These are phyloP conservation scores for Calonectria hawksworthii DNA, from an alignment of 2,329 filamentous ascomycete genomes.

Conservation along the genomic window DNA sequence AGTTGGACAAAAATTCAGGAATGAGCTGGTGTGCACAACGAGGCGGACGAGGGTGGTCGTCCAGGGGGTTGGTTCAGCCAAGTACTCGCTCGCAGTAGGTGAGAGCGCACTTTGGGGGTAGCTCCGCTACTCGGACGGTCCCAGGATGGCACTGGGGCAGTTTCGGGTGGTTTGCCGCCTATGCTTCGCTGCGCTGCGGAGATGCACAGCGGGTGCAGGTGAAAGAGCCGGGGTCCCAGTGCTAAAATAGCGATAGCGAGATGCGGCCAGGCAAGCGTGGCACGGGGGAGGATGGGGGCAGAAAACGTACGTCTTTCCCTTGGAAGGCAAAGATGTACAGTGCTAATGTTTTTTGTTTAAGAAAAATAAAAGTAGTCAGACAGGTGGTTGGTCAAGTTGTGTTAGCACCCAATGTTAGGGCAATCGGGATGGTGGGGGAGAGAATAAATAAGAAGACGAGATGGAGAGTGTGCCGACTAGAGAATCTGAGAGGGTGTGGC, in stretches of 20 bases:
- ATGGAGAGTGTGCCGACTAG: not conserved
- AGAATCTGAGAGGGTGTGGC: not conserved
- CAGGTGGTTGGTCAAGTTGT: not conserved
- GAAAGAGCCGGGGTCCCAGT: not conserved
- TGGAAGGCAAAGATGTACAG: conserved; percentile 7
- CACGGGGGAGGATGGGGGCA: not conserved
- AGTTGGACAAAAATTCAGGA: conserved; percentile 22
- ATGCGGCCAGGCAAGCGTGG: not conserved
- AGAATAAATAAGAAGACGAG: not conserved
- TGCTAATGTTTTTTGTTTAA: not conserved
- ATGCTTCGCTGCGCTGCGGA: conserved; percentile 21
- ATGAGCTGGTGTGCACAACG: conserved; percentile 5
- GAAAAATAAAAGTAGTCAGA: no score
- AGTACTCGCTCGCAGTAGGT: not conserved
- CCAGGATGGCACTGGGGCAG: conserved; percentile 18
- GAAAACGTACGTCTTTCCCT: conserved; percentile 11
- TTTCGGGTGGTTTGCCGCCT: conserved; percentile 25
- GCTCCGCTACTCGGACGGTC: conserved; percentile 26
- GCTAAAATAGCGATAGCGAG: conserved; percentile 2
- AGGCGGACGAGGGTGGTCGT: conserved; percentile 14
- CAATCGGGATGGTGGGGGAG: not conserved
- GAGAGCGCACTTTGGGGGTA: conserved; percentile 15
- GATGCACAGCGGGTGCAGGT: conserved; percentile 12
- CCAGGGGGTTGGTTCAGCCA: conserved; percentile 19
- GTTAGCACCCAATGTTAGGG: not conserved